Base-by-base conservation (phyloP, 371 early-diverging fungal genomes). In the Syncephalastrum sp. region DNA sequence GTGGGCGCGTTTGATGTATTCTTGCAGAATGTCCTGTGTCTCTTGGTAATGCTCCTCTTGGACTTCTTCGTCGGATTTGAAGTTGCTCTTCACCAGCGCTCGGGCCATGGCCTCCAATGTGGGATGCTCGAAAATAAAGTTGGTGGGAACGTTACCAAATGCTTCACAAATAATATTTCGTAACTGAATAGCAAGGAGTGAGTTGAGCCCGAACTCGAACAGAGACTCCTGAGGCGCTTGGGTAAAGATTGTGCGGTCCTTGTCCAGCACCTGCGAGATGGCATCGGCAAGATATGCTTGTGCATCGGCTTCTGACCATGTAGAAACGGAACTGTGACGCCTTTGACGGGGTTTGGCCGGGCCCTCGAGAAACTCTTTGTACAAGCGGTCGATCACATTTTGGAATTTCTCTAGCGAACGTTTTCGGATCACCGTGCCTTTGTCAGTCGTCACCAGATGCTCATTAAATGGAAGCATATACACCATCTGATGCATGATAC, bases 401-500 rank as follows among this genome's bases (percentile, higher is more conserved):
- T 47, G n/a, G 47, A 65, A 69, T 4, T 45, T 2, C 16, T 50
- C n/a, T 29, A 59, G 60, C 4, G 60, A 58, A 19, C 47, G 43
- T 29, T 67, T 70, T n/a, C 65, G 51, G 12, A 47, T 59, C 2
- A 65, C 42, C 1, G 65, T 68, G 21, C 67, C 63, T 53, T 74
- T 77, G 50, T 68, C 74, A 5, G 72, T 72, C 5, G 41, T n/a
- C 6, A 64, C 63, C 6, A 72, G 29, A 2, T 42, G 12, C 3
- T 57, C 46, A 8, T 59, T 50, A 4, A 59, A 38, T 4, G 69
- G 73, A 3, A 78, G 53, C 5, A 74, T 63, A 12, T 69, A 57
- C 4, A 74, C 59, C 70, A 78, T 65, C 45, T 72, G 64, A 3
- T 53, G 61, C 1, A 70, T n/a, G 16, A 78, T 56, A 1, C 45